Evolutionary conservation across 164 flowering plant species (phyloP), one percentile per base, ranked within the genome.

Genomic region (Stephania yunnanensis): DNA sequence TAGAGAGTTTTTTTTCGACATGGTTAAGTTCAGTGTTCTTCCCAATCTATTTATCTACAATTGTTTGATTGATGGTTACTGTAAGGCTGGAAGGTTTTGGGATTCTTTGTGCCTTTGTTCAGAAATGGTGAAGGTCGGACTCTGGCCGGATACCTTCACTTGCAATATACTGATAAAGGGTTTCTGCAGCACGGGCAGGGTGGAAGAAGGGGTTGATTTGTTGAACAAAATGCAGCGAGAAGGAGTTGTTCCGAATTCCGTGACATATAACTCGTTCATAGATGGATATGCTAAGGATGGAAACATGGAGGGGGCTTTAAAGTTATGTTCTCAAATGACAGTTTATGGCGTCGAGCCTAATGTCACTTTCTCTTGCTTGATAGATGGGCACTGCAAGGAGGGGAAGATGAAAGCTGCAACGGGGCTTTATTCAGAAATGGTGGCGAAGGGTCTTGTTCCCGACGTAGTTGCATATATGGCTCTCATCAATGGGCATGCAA

Each of bases 381-480:
- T 94, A 63, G 81, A 88, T 80, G 94, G 95, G 44, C 86, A 85
- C 67, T 87, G 94, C 82, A 87, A 84, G 82, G 72, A 13, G 52
- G 81, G 90, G 50, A 80, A 86, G 70, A 73, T 90, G 79, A 83
- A 86, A 22, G 83, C 84, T 80, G 95, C 98, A 13, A 87, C 79
- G 86, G 91, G 87, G 36, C 75, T 92, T 5, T 87, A 87, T 81
- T 74, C 85, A 15, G 97, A 92, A 82, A 92, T 94, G 98, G 76
- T 79, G 53, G 82, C 88, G 20, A 91, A 89, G 83, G 89, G 95
- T 58, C 74, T 87, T 44, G 76, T 72, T n/a, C 93, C 92, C 44
- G 94, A 92, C 81, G 89, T 91, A 52, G 90, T 94, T 64, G 69
- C 86, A 42, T 92, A 85, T 74, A 89, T 92, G 50, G 74, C 86